Conservation (phyloP, 1,139 yeast genomes). For the Diutina neorugosa region DNA sequence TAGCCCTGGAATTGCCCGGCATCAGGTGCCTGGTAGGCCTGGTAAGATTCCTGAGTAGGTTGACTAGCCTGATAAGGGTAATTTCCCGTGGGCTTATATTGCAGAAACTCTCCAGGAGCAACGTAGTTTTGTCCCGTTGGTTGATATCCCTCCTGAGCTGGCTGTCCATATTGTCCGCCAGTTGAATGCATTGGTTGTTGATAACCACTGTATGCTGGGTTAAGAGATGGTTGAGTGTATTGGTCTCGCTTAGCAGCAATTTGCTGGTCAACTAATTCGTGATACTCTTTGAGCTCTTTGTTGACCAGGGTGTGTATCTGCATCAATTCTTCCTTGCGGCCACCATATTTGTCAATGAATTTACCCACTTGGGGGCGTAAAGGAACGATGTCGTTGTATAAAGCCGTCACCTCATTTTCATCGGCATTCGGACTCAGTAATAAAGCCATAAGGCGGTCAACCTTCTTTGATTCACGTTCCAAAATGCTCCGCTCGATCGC, state of each 20-base stretch:
- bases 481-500: conserved; percentile 20
- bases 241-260: conserved; percentile 10
- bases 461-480: conserved; percentile 17
- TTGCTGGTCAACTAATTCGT: conserved; percentile 50
- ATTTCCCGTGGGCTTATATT: not conserved
- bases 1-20: not conserved
- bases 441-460: conserved; percentile 40
- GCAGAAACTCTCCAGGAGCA: not conserved
- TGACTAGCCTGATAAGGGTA: not conserved
- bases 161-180: not conserved
- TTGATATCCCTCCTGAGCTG: not conserved
- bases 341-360: conserved; percentile 63
- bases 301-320: conserved; percentile 60
- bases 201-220: not conserved
- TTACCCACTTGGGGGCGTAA: conserved; percentile 64
- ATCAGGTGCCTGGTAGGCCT: not conserved
- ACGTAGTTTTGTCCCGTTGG: not conserved
- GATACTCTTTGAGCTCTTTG: conserved; percentile 56
- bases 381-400: conserved; percentile 62
- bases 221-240: conserved; percentile 13
- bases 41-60: not conserved
- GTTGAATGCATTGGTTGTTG: not conserved
- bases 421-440: conserved; percentile 25
- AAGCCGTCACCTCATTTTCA: conserved; percentile 35
- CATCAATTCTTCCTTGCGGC: conserved; percentile 61